Conservation (phyloP, 495 filamentous ascomycete genomes). For the Aspergillus coremiiformis region DNA sequence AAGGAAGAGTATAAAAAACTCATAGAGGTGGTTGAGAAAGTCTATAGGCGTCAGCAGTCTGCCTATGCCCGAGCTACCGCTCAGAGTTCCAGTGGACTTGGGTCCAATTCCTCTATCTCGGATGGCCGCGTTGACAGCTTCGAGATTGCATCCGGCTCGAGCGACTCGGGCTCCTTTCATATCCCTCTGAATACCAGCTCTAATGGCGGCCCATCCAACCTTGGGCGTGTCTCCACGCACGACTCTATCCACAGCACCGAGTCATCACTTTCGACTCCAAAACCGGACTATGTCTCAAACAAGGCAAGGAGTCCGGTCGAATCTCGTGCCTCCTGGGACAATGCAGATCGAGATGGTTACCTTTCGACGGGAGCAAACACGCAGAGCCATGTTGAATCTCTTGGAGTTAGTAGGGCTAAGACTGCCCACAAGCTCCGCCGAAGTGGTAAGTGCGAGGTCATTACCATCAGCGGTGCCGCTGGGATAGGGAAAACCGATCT, state of each 20-base stretch:
- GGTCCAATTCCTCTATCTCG: constrained; percentile 51
- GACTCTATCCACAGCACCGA: constrained; percentile 34
- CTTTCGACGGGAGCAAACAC: constrained; percentile 21
- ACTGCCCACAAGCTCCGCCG: constrained; percentile 51
- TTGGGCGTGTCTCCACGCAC: constrained; percentile 28
- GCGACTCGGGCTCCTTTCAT: constrained; percentile 49
- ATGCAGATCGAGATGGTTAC: constrained; percentile 30
- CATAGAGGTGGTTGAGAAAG: constrained; percentile 63
- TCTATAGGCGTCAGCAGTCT: constrained; percentile 53
- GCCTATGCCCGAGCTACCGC: constrained; percentile 36
- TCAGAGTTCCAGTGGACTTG: constrained; percentile 36
- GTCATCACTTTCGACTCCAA: constrained; percentile 28
- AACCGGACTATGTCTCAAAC: constrained; percentile 11
- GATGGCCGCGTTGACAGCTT: constrained; percentile 48
- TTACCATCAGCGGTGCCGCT: constrained; percentile 65
- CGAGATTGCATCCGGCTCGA: constrained; percentile 41
- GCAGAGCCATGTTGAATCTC: constrained; percentile 28
- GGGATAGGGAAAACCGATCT: constrained; percentile 82
- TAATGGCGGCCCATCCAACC: constrained; percentile 24
- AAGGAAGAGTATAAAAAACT: constrained; percentile 61
- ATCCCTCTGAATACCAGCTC: constrained; percentile 36
- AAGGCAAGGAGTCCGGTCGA: constrained; percentile 34
- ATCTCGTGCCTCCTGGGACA: constrained; percentile 32
- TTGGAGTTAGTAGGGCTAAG: constrained; percentile 33
- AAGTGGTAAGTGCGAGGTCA: constrained; percentile 66